A percentile compares a stretch with the other conserved stretches of the same genome.
Conservation (phyloP, 2,329 filamentous ascomycete genomes). For the Colletotrichum sp. region DNA sequence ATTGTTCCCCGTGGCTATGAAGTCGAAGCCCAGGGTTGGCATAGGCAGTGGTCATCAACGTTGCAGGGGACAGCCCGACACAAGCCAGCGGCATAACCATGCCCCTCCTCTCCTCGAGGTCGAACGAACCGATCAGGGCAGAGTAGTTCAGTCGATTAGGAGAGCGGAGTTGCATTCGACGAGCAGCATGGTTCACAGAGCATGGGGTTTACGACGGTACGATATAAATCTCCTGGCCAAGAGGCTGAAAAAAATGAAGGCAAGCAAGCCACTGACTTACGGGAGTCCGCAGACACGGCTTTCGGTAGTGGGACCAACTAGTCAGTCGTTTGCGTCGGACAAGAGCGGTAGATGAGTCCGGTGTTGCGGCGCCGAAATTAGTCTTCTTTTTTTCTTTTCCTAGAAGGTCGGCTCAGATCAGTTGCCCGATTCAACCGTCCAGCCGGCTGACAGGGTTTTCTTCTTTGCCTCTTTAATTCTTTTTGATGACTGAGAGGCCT, state of each 20-base stretch:
- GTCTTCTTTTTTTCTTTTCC: background rate
- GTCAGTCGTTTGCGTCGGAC: background rate
- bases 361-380: background rate
- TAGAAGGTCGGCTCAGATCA: background rate
- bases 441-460: background rate
- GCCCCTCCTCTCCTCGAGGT: background rate
- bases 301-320: background rate
- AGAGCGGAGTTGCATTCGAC: background rate
- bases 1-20: background rate
- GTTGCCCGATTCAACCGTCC: background rate
- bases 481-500: background rate
- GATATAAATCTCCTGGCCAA: background rate
- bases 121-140: constrained; percentile 6
- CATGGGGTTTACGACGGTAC: background rate
- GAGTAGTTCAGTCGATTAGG: background rate
- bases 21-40: background rate
- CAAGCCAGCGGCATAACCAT: background rate
- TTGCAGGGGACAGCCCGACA: background rate
- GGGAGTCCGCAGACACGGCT: constrained; percentile 12
- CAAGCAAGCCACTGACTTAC: background rate
- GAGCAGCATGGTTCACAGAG: background rate
- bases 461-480: background rate
- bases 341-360: background rate
- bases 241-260: background rate
- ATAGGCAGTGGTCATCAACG: background rate